phyloP scores from a whole-genome alignment of 2,329 filamentous ascomycete genomes.

The Blumeria hordei region DNA sequence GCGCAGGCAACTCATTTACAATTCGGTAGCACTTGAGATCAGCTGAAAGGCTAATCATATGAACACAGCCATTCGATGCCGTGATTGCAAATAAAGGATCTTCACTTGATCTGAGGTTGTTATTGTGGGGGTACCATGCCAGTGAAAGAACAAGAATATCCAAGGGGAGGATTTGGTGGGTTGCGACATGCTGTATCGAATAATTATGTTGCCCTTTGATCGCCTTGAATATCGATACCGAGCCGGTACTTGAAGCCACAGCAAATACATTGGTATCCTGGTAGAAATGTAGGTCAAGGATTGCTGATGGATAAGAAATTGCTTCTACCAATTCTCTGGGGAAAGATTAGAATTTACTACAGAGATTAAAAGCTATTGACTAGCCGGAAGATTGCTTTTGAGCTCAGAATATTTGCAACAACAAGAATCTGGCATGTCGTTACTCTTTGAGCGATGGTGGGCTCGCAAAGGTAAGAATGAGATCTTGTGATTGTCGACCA shows the following conservation, averaged over 20 bases:
- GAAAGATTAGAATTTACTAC: not conserved
- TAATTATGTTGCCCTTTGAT: not conserved
- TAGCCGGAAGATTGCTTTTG: no score
- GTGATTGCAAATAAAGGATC: not conserved
- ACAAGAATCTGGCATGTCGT: no score
- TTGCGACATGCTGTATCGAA: not conserved
- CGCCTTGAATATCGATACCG: not conserved
- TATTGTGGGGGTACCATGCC: not conserved
- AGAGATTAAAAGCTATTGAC: not conserved
- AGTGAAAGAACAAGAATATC: not conserved
- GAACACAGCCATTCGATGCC: not conserved
- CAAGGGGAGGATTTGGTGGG: not conserved
- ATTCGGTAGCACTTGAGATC: not conserved
- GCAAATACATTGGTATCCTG: not conserved
- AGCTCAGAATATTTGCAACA: no score
- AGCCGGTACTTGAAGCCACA: not conserved
- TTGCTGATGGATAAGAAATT: not conserved
- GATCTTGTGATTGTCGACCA: not conserved
- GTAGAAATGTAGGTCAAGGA: slow-evolving; percentile 2
- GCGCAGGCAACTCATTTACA: not conserved
- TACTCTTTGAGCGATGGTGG: no score
- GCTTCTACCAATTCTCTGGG: not conserved
- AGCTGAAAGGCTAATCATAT: not conserved
- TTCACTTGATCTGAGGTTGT: not conserved
- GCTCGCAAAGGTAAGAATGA: not conserved